A percentile compares a stretch with the other conserved stretches of the same genome.
These are phyloP conservation scores for Gentiana macrophylla DNA, from an alignment of 257 asterid genomes.

Conservation along the genomic window DNA sequence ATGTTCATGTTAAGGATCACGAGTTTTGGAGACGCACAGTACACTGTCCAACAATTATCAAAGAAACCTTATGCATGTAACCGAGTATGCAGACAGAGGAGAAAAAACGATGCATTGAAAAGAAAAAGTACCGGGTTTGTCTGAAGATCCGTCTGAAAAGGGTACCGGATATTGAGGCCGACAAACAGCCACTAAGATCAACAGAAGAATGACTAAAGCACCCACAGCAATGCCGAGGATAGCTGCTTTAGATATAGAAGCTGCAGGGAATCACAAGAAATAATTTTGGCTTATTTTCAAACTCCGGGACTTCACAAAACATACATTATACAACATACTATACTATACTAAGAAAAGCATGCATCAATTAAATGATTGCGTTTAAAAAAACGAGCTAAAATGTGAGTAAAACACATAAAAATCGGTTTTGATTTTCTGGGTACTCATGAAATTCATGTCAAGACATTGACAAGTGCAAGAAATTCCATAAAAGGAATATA, in stretches of 20 bases:
- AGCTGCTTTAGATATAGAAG: conserved; percentile 76
- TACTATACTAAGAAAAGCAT: background rate
- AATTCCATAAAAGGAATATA: no score
- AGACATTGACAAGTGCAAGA: no score
- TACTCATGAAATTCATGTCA: no score
- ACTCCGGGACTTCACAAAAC: background rate
- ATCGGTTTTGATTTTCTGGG: no score
- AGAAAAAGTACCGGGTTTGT: conserved; percentile 59
- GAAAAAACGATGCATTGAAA: background rate
- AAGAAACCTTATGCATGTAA: background rate
- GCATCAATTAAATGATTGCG: background rate
- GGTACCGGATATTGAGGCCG: conserved; percentile 55
- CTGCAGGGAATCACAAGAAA: conserved; percentile 26
- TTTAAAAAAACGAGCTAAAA: background rate
- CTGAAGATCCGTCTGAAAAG: conserved; percentile 50
- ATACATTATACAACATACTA: background rate
- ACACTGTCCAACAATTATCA: conserved; percentile 25
- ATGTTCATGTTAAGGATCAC: conserved; percentile 93
- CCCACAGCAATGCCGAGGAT: conserved; percentile 91
- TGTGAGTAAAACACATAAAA: no score
- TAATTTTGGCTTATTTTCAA: background rate
- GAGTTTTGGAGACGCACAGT: conserved; percentile 73
- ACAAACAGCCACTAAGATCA: conserved; percentile 78
- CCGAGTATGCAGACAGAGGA: background rate
- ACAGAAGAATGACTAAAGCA: conserved; percentile 63